Base-by-base conservation (phyloP, 2,329 filamentous ascomycete genomes). In the Phaeosphaeria sp. region DNA sequence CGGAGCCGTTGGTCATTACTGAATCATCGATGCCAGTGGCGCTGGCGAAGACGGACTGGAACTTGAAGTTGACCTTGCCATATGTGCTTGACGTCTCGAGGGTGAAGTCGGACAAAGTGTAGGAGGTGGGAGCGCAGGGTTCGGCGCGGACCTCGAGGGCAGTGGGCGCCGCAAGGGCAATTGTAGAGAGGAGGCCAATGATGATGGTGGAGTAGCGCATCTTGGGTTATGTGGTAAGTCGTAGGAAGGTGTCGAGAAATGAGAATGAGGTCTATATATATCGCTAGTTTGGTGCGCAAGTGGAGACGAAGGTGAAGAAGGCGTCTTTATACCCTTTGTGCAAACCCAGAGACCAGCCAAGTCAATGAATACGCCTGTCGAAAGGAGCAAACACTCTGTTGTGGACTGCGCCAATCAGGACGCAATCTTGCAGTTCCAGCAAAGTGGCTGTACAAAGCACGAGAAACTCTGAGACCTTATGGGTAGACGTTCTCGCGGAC, bases 21-120 rank as follows among this genome's bases (percentile, higher is more conserved):
- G 58, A 15, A 46, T 75, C 72, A 15, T 53, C 15, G 56, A 65
- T 58, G 50, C 43, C 52, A n/a, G 60, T 56, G 44, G 55, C 46
- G 41, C 52, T 33, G 9, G 58, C 33, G 55, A 70, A 75, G 17
- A 15, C 36, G 21, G 70, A 67, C 46, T 62, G 44, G 60, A 74
- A 65, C 42, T 50, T 62, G 63, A 74, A 74, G 55, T 58, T 52
- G 48, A 75, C 57, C n/a, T 50, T 54, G 41, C 59, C 58, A 22
- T 50, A 54, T 23, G 47, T 47, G n/a, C 55, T 21, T 15, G 64
- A 63, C 11, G 54, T 63, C 15, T 54, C 52, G 36, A 69, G 61
- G 1, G 43, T 59, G 60, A 66, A 74, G 57, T 67, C 50, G 9
- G 65, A 60, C 21, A 75, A 57, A 23, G 65, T 68, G 62, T 74